These are phyloP conservation scores for Coniophora puteana DNA, from an alignment of 1,284 basidiomycete species.

Conservation along the genomic window DNA sequence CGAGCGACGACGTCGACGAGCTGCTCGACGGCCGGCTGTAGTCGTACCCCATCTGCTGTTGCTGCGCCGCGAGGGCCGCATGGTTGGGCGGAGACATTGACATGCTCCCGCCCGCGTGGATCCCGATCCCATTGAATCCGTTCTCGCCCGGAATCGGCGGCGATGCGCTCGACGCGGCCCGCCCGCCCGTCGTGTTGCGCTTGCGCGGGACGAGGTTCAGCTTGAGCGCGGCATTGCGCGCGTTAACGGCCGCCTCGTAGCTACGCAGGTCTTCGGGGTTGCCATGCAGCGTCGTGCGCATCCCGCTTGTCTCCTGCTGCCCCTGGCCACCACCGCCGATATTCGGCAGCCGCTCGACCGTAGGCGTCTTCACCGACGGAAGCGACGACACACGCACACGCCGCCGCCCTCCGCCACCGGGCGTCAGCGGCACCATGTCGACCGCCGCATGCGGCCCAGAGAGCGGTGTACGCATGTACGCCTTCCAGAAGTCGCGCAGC, in stretches of 20 bases:
- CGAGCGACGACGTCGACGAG: conserved; percentile 32
- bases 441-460: conserved; percentile 24
- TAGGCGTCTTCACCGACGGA: conserved; percentile 63
- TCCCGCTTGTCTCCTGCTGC: conserved; percentile 10
- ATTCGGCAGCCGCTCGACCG: conserved; percentile 23
- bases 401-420: conserved; percentile 28
- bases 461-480: conserved; percentile 69
- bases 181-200: conserved; percentile 13
- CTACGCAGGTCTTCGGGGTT: conserved; percentile 58
- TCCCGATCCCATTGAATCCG: too few relatives aligned
- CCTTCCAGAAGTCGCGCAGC: conserved; percentile 69
- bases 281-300: conserved; percentile 38
- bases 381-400: conserved; percentile 59
- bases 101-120: neutral
- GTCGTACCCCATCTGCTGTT: conserved; percentile 7
- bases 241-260: conserved; percentile 73
- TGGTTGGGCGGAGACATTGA: neutral
- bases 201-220: conserved; percentile 30
- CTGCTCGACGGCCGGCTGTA: conserved; percentile 32
- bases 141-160: too few relatives aligned
- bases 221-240: conserved; percentile 55
- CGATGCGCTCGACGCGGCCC: too few relatives aligned
- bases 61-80: too few relatives aligned
- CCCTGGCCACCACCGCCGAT: conserved; percentile 15
- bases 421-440: conserved; percentile 21